Base-by-base conservation (phyloP, 2,329 filamentous ascomycete genomes). In the Thelonectria discophora region DNA sequence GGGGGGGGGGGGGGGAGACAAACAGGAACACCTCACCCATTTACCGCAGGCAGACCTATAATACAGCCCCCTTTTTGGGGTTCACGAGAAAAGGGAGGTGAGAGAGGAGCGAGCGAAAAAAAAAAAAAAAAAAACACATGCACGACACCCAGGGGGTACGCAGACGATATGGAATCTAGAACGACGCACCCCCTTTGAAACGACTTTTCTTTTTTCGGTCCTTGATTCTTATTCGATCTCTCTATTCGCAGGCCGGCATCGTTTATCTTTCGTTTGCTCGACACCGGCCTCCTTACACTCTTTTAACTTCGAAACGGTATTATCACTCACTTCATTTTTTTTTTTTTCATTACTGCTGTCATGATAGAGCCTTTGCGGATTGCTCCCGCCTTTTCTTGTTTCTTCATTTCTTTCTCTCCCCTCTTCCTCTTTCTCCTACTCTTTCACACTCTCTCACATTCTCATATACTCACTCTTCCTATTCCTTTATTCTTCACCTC, bases 161-260 rank as follows among this genome's bases (percentile, higher is more conserved):
- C 55, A 55, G 52, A 62, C 55, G 49, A 59, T 56, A 58, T 64
- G 58, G 24, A 55, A 66, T 65, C 64, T 60, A 69, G 67, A 64
- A 69, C 61, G 64, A 42, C 62, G 55, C 50, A 42, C 39, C 58
- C 50, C 58, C 24, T 56, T 62, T 54, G 51, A 61, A 58, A 71
- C 66, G 65, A 70, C 63, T 60, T 27, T 63, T 54, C 52, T 61
- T 63, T 64, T 49, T 60, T 60, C 57, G 59, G 49, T 69, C 62
- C 51, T 72, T 57, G 48, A 61, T 11, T 63, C 60, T 58, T 66
- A 58, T 72, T 64, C 59, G 53, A 47, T 24, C 50, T 47, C 52
- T 51, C 58, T 70, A 69, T 66, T 72, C 65, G 58, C 62, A 69
- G 63, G 68, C 58, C 56, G 57, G 50, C 58, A 64, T 68, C 66